Percentiles rank a stretch among this genome's conserved stretches.
Conservation (phyloP, 257 asterid genomes). For the Euphrasia confusa region DNA sequence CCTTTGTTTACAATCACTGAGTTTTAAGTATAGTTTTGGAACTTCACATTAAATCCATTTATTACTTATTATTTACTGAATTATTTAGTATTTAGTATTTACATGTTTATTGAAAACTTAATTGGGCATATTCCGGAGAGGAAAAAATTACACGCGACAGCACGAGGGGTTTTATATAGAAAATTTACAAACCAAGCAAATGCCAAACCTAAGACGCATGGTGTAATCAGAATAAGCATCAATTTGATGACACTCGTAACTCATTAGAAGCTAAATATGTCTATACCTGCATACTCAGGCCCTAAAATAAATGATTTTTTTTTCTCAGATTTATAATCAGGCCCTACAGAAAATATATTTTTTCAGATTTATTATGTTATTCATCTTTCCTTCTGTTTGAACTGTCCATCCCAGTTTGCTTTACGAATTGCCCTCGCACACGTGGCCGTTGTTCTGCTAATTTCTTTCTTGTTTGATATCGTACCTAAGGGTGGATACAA, state of each 20-base stretch:
- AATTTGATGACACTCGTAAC: background rate
- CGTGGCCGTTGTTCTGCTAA: constrained; percentile 47
- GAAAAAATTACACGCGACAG: too few relatives aligned
- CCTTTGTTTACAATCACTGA: too few relatives aligned
- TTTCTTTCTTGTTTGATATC: constrained; percentile 38
- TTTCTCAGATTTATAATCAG: background rate
- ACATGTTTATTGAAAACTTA: too few relatives aligned
- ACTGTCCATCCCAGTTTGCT: constrained; percentile 29
- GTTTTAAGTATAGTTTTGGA: too few relatives aligned
- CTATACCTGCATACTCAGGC: background rate
- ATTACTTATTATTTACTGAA: too few relatives aligned
- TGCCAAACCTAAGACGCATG: background rate
- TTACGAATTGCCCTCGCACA: constrained; percentile 44
- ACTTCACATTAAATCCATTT: too few relatives aligned
- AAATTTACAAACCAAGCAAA: too few relatives aligned
- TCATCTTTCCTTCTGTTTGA: constrained; percentile 33
- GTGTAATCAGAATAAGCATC: background rate
- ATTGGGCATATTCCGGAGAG: too few relatives aligned
- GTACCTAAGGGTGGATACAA: constrained; percentile 29
- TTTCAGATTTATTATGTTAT: background rate
- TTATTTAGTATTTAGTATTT: too few relatives aligned
- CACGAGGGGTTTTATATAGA: too few relatives aligned
- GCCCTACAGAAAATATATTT: background rate
- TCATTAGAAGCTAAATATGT: background rate
- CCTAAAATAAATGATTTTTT: background rate